Evolutionary conservation across 2,329 filamentous ascomycete genomes (phyloP), one percentile per base, ranked within the genome.

Genomic region (Xylogone sp.): DNA sequence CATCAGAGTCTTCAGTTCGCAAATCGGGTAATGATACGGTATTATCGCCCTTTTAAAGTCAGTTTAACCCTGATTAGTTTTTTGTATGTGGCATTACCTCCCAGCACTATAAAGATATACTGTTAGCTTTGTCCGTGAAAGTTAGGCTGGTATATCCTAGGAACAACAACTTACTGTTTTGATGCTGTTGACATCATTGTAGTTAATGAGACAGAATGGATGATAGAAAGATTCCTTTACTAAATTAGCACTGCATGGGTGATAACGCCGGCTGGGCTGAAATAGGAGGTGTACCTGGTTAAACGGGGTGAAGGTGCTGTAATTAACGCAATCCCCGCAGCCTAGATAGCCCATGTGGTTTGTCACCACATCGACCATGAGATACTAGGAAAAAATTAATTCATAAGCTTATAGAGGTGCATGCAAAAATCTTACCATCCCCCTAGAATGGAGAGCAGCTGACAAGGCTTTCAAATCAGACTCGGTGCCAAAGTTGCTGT

Each of bases 281-380:
- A n/a, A 43, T 55, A 27, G 60, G 54, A 43, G 47, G 12, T 19
- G 18, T 49, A 60, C 57, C 9, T 61, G 57, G 54, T 71, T 65
- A 62, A 75, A 75, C 4, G 71, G 70, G 4, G 59, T 65, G 55
- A 71, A 72, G 24, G 61, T 56, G 34, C 56, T 64, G 43, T 65
- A 68, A 20, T 68, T 69, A 39, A 70, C 67, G 54, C 70, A 68
- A 46, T 68, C 69, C 2, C 53, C 59, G 24, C 54, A 59, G 3
- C 58, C 56, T 16, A 55, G 43, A 46, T 59, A 62, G 24, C 63
- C 71, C 67, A 73, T 69, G 51, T 79, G 74, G 60, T 79, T 79
- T 39, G 75, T 70, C 9, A 78, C 75, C 2, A 76, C 70, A 55
- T 79, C 76, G 44, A 77, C 68, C 76, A 79, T 78, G 10, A 80